phyloP scores from a whole-genome alignment of 805 yeast genomes.

The Metschnikowia santaceciliae region DNA sequence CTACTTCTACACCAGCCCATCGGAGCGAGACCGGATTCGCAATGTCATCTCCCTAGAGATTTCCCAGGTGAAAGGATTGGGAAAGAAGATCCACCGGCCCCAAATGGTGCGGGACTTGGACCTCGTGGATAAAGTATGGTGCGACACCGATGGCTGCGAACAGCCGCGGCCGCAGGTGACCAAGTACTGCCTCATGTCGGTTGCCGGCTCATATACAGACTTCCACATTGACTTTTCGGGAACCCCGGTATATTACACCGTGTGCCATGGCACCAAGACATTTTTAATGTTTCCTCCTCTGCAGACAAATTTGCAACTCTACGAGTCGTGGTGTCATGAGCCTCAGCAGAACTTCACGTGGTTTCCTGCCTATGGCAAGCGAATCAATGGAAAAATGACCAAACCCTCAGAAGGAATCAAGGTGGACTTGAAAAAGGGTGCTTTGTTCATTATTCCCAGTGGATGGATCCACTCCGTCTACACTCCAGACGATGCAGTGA shows the following conservation, averaged over 20 bases:
- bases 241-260: slow-evolving; percentile 84
- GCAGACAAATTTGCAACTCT: slow-evolving; percentile 51
- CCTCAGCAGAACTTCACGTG: slow-evolving; percentile 60
- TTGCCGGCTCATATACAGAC: slow-evolving; percentile 74
- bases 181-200: slow-evolving; percentile 83
- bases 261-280: slow-evolving; percentile 68
- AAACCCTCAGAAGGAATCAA: slow-evolving; percentile 44
- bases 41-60: slow-evolving; percentile 84
- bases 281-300: slow-evolving; percentile 83
- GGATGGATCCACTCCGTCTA: slow-evolving; percentile 93
- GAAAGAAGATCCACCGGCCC: slow-evolving; percentile 56
- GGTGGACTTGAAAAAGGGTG: slow-evolving; percentile 57
- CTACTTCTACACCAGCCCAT: slow-evolving; percentile 49
- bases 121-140: slow-evolving; percentile 67
- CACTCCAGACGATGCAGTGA: slow-evolving; percentile 76
- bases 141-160: slow-evolving; percentile 18
- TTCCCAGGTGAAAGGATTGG: slow-evolving; percentile 49
- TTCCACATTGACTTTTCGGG: slow-evolving; percentile 93
- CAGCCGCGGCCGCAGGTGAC: slow-evolving; percentile 56
- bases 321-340: slow-evolving; percentile 69
- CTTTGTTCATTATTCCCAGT: slow-evolving; percentile 76
- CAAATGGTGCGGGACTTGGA: slow-evolving; percentile 60
- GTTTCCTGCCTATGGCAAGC: slow-evolving; percentile 51
- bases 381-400: slow-evolving; percentile 26
- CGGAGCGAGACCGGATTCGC: slow-evolving; percentile 57